phyloP scores from a whole-genome alignment of 805 yeast genomes.

The Candida schatavii region DNA sequence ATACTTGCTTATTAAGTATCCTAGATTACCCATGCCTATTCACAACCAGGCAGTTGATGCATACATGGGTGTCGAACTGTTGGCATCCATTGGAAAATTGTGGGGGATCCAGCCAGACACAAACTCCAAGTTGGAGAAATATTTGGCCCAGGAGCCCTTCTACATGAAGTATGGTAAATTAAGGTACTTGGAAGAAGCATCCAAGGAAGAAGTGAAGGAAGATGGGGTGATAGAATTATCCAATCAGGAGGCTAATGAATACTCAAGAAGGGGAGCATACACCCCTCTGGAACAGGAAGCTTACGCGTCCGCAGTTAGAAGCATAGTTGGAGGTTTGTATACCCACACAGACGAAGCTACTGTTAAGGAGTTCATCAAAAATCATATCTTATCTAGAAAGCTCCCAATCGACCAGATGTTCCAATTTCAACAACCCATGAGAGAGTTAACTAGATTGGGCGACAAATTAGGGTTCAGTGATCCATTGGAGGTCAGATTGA shows the following conservation, averaged over 20 bases:
- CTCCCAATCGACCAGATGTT: slow-evolving; percentile 72
- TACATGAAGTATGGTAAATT: slow-evolving; percentile 68
- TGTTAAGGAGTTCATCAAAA: slow-evolving; percentile 65
- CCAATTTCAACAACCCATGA: slow-evolving; percentile 78
- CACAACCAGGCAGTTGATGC: slow-evolving; percentile 74
- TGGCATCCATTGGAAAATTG: slow-evolving; percentile 61
- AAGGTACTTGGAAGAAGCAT: slow-evolving; percentile 42
- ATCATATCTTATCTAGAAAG: slow-evolving; percentile 80
- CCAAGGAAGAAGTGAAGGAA: slow-evolving; percentile 31
- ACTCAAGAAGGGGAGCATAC: slow-evolving; percentile 13
- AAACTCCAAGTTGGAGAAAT: slow-evolving; percentile 60
- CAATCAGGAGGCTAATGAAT: slow-evolving; percentile 19
- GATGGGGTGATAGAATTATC: slow-evolving; percentile 50
- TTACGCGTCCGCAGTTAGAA: slow-evolving; percentile 70
- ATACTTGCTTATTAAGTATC: slow-evolving; percentile 70
- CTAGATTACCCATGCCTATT: slow-evolving; percentile 83
- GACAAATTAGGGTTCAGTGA: slow-evolving; percentile 68
- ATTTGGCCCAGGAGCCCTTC: slow-evolving; percentile 65
- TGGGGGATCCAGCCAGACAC: slow-evolving; percentile 92
- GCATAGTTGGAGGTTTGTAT: slow-evolving; percentile 80
- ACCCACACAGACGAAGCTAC: slow-evolving; percentile 65
- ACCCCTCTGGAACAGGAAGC: slow-evolving; percentile 43
- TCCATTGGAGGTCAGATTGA: slow-evolving; percentile 71
- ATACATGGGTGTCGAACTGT: slow-evolving; percentile 63
- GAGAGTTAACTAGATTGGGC: slow-evolving; percentile 76